phyloP scores from a whole-genome alignment of 208 protist species.

The Leishmania tropica region DNA sequence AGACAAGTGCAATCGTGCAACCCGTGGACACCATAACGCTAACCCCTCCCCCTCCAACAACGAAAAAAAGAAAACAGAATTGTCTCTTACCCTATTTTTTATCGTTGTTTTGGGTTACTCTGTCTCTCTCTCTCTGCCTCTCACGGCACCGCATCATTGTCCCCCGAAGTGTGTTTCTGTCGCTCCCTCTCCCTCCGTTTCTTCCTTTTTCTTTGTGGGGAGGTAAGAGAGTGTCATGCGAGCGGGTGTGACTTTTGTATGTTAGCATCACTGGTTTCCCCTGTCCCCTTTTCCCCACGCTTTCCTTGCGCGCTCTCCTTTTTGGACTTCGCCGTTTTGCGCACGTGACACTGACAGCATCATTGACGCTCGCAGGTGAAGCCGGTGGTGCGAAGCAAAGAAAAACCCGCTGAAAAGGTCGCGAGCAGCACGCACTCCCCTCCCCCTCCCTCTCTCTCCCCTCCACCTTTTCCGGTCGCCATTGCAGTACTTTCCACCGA shows the following conservation, averaged over 20 bases:
- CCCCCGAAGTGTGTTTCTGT: too few relatives aligned
- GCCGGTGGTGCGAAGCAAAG: not conserved
- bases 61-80: not conserved
- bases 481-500: not conserved
- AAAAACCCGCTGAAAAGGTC: not conserved
- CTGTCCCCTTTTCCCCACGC: not conserved
- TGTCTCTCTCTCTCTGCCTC: too few relatives aligned
- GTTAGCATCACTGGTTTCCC: not conserved
- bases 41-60: not conserved
- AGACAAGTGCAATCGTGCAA: not conserved
- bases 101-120: not conserved
- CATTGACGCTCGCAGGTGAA: not conserved
- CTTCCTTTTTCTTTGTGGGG: not conserved
- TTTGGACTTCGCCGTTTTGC: not conserved
- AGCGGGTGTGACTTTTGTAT: too few relatives aligned
- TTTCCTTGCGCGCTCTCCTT: not conserved
- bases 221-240: too few relatives aligned
- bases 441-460: not conserved
- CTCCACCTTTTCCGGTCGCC: not conserved
- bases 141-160: too few relatives aligned
- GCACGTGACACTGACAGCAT: not conserved
- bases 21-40: not conserved
- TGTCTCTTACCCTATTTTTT: not conserved
- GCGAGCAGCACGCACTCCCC: not conserved
- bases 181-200: not conserved